A percentile compares a stretch with the other conserved stretches of the same genome.
Conservation (phyloP, 176 grass and related monocot genomes). For the Coix lacrymajobi region DNA sequence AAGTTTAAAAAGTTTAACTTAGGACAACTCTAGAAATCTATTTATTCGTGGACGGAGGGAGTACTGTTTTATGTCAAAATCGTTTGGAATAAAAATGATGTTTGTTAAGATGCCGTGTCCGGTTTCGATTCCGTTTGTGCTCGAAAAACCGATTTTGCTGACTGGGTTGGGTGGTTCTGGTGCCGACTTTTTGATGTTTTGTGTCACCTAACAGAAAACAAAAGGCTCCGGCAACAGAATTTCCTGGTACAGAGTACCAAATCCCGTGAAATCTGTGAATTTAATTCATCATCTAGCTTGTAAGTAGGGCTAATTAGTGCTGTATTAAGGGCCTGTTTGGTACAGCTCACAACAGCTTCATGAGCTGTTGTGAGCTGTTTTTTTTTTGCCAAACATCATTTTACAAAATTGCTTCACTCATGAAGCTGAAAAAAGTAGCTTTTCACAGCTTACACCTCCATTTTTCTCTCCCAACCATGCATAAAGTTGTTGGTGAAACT, state of each 20-base stretch:
- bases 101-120: not conserved
- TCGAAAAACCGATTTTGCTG: conserved; percentile 6
- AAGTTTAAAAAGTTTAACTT: too few species aligned
- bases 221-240: not conserved
- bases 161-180: not conserved
- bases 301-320: not conserved
- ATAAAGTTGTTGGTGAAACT: too few species aligned
- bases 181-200: conserved; percentile 23
- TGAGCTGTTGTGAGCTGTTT: too few species aligned
- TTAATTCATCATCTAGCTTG: not conserved
- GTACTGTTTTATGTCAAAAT: not conserved
- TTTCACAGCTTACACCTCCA: too few species aligned
- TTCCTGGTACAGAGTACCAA: conserved; percentile 1
- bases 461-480: too few species aligned
- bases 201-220: conserved; percentile 20
- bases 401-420: too few species aligned
- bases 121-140: conserved; percentile 25
- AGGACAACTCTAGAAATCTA: too few species aligned
- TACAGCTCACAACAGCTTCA: too few species aligned
- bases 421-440: too few species aligned
- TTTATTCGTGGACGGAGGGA: too few species aligned
- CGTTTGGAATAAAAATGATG: not conserved
- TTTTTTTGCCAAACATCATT: too few species aligned
- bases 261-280: not conserved
- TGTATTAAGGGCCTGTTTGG: too few species aligned